Conservation (phyloP, 179 eudicot species). For the Silene coronaria region DNA sequence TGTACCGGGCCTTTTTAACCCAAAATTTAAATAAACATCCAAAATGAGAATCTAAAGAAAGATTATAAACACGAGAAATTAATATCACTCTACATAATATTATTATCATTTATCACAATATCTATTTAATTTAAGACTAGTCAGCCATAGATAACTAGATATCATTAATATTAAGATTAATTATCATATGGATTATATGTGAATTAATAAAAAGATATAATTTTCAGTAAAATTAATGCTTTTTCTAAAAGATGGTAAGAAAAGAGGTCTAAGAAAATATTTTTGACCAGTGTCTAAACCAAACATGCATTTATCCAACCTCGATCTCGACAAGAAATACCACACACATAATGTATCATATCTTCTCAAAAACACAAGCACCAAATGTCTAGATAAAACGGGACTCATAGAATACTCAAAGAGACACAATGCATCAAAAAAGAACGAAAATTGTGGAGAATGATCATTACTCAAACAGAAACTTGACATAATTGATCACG, state of each 20-base stretch:
- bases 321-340: not conserved
- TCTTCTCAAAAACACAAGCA: constrained; percentile 4
- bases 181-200: not conserved
- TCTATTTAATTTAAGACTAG: not conserved
- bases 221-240: too few relatives aligned
- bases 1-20: not conserved
- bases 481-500: constrained; percentile 93
- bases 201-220: not conserved
- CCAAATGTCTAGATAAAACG: not conserved
- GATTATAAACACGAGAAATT: too few relatives aligned
- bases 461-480: constrained; percentile 77
- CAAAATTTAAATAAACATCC: not conserved
- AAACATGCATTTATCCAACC: not conserved
- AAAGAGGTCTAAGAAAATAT: not conserved
- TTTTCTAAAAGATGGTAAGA: not conserved
- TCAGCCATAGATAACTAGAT: not conserved
- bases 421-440: constrained; percentile 11
- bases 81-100: too few relatives aligned
- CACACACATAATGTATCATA: not conserved
- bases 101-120: not conserved
- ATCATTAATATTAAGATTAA: not conserved
- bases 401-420: not conserved
- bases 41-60: not conserved
- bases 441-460: not conserved
- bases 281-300: not conserved